Conservation (phyloP, 2,329 filamentous ascomycete species). For the Pyrenophora graminea region DNA sequence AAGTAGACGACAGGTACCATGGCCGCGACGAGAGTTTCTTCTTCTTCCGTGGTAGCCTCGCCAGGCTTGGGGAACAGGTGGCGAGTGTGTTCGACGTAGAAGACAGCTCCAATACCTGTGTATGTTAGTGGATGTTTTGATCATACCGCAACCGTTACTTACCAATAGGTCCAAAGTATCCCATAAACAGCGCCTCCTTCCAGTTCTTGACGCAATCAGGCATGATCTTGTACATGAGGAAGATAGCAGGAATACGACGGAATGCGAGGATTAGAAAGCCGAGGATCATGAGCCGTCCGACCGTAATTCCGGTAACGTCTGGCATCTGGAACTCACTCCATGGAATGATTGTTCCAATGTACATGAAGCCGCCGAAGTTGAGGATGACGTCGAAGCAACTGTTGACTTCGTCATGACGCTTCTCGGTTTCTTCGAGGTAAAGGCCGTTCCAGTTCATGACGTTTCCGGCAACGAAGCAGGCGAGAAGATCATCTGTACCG, state of each 20-base stretch:
- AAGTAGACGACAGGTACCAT: slow-evolving; percentile 55
- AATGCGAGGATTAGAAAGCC: slow-evolving; percentile 59
- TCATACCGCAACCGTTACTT: not conserved
- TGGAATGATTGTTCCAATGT: slow-evolving; percentile 60
- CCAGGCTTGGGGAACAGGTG: slow-evolving; percentile 51
- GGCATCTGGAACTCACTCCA: slow-evolving; percentile 61
- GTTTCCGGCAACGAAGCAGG: slow-evolving; percentile 64
- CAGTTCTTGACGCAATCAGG: slow-evolving; percentile 56
- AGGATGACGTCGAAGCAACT: slow-evolving; percentile 61
- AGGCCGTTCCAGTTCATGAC: slow-evolving; percentile 65
- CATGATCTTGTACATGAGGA: slow-evolving; percentile 61
- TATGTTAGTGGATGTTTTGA: not conserved
- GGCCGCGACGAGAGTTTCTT: slow-evolving; percentile 47
- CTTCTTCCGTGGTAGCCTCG: slow-evolving; percentile 45
- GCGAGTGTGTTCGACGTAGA: slow-evolving; percentile 53
- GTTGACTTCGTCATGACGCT: slow-evolving; percentile 65
- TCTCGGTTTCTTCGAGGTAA: slow-evolving; percentile 61
- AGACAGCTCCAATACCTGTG: slow-evolving; percentile 49
- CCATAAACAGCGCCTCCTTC: slow-evolving; percentile 65
- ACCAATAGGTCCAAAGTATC: slow-evolving; percentile 56
- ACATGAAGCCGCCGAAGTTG: slow-evolving; percentile 66
- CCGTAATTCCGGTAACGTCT: slow-evolving; percentile 58
- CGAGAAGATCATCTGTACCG: slow-evolving; percentile 64
- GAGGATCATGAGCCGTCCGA: slow-evolving; percentile 55
- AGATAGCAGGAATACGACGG: slow-evolving; percentile 61